Percentiles rank a stretch among this genome's conserved stretches.
phyloP scores from a whole-genome alignment of 306 rosid genomes.

The Macrotyloma uniflorum region DNA sequence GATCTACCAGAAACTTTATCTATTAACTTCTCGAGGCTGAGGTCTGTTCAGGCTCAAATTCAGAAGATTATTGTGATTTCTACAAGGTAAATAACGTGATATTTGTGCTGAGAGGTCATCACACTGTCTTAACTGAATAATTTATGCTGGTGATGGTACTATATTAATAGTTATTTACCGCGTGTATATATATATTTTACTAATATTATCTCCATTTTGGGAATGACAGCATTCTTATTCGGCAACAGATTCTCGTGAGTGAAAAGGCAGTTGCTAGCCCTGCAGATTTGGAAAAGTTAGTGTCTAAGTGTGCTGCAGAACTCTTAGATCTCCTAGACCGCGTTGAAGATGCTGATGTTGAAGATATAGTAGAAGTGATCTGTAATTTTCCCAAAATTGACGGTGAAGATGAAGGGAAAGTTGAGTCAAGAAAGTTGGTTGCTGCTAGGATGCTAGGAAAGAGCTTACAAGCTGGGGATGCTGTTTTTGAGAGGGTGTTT shows the following conservation, averaged over 20 bases:
- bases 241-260: constrained; percentile 77
- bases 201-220: background rate
- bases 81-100: constrained; percentile 58
- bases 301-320: constrained; percentile 52
- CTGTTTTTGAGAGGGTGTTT: constrained; percentile 81
- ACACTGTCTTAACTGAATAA: background rate
- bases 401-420: constrained; percentile 46
- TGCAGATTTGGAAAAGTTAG: constrained; percentile 55
- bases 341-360: constrained; percentile 62
- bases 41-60: constrained; percentile 83
- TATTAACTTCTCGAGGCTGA: constrained; percentile 75
- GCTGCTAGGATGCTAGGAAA: constrained; percentile 70
- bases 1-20: constrained; percentile 74
- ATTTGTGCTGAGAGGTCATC: constrained; percentile 1
- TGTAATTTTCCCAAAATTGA: constrained; percentile 45
- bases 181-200: background rate
- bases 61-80: constrained; percentile 83
- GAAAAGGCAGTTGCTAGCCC: constrained; percentile 55
- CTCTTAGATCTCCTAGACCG: constrained; percentile 60
- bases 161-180: background rate
- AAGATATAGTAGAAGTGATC: constrained; percentile 72
- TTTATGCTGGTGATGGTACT: background rate
- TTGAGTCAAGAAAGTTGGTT: constrained; percentile 61
- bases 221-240: constrained; percentile 78
- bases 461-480: constrained; percentile 90